Percentiles rank a stretch among this genome's conserved stretches.
Evolutionary conservation across 805 yeast species (phyloP).

Genomic region (Kodamaea neixiangensis): DNA sequence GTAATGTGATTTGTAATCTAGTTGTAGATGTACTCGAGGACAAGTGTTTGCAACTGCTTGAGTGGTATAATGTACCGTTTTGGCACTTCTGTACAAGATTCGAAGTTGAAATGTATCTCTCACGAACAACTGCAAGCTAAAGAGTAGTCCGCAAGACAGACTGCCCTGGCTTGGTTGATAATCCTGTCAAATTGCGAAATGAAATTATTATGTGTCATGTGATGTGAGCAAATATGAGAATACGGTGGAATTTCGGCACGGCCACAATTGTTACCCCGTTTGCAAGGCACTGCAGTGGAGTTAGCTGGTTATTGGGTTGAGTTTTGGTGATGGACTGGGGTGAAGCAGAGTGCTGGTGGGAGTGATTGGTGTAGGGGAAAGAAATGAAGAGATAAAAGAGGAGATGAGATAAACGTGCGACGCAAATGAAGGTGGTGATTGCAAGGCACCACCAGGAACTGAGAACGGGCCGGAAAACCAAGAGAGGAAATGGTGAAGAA

Average conservation of each 20-base stretch:
- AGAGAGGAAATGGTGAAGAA: not conserved
- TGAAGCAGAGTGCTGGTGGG: not conserved
- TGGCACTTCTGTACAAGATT: not conserved
- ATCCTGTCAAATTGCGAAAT: conserved; percentile 9
- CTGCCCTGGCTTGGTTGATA: conserved; percentile 1
- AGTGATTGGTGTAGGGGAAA: not conserved
- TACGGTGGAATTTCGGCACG: not conserved
- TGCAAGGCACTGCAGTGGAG: not conserved
- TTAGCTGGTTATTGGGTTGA: not conserved
- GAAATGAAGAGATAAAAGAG: too few species aligned
- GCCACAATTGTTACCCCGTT: not conserved
- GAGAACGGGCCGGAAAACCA: not conserved
- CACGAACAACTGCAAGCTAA: not conserved
- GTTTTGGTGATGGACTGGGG: too few species aligned
- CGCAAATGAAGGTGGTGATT: too few species aligned
- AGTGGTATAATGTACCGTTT: not conserved
- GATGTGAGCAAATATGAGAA: conserved; percentile 11
- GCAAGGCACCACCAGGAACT: too few species aligned
- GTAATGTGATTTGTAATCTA: not conserved
- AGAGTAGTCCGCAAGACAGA: not conserved
- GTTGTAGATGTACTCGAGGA: not conserved
- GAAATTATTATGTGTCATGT: conserved; percentile 11
- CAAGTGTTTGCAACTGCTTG: not conserved
- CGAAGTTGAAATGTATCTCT: not conserved
- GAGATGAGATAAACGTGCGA: too few species aligned